Percentiles rank a stretch among this genome's conserved stretches.
These are phyloP conservation scores for Fusarium acutatum DNA, from an alignment of 2,329 filamentous ascomycete genomes.

Conservation along the genomic window DNA sequence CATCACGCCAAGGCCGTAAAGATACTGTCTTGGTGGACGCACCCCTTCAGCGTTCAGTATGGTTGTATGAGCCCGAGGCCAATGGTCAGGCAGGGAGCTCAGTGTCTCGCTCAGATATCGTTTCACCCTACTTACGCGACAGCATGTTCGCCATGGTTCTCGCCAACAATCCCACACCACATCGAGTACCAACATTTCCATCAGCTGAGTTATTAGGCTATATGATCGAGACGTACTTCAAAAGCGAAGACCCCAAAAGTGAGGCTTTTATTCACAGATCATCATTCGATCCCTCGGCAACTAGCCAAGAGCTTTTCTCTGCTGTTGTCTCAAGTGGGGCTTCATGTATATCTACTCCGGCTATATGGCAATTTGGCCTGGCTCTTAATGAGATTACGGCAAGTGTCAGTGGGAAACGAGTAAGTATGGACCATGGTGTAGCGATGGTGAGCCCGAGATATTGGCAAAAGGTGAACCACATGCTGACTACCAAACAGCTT, in stretches of 20 bases:
- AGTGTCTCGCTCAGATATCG: not conserved
- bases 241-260: constrained; percentile 24
- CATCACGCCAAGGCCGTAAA: constrained; percentile 19
- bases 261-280: constrained; percentile 34
- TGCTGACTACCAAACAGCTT: constrained; percentile 13
- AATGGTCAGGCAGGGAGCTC: constrained; percentile 10
- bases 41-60: constrained; percentile 17
- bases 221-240: constrained; percentile 32
- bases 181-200: constrained; percentile 36
- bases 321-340: constrained; percentile 36
- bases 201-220: constrained; percentile 34
- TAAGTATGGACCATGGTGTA: constrained; percentile 7
- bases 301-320: constrained; percentile 30
- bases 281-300: constrained; percentile 24
- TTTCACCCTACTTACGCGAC: constrained; percentile 30
- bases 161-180: constrained; percentile 27
- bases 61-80: constrained; percentile 24
- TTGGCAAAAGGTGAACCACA: not conserved
- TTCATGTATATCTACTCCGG: constrained; percentile 23
- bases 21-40: constrained; percentile 16
- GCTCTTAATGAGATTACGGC: constrained; percentile 31
- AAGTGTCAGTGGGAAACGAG: constrained; percentile 20
- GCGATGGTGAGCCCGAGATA: not conserved
- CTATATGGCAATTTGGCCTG: constrained; percentile 39
- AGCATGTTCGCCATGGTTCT: constrained; percentile 39